Percentiles rank a stretch among this genome's conserved stretches.
phyloP scores from a whole-genome alignment of 2,329 filamentous ascomycete genomes.

The Diaporthe helianthi region DNA sequence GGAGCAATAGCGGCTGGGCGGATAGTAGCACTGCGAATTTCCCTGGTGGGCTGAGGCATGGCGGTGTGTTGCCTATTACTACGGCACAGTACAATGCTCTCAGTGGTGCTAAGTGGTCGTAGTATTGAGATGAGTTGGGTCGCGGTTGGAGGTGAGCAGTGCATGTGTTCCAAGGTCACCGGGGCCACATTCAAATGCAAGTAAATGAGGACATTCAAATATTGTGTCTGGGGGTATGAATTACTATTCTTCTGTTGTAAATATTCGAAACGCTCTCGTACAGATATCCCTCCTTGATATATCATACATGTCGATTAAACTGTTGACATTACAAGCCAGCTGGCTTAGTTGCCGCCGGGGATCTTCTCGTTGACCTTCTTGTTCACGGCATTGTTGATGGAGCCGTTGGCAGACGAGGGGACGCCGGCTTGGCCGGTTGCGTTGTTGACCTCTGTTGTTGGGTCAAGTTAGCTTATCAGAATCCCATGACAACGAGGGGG shows the following conservation, averaged over 20 bases:
- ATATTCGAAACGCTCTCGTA: slow-evolving; percentile 7
- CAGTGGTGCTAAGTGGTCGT: slow-evolving; percentile 37
- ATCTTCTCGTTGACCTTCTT: slow-evolving; percentile 37
- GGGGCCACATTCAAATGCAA: not conserved
- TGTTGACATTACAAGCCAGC: not conserved
- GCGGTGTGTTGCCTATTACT: slow-evolving; percentile 57
- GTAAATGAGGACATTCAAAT: no score
- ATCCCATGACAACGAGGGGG: no score
- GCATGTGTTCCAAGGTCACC: not conserved
- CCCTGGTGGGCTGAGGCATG: slow-evolving; percentile 58
- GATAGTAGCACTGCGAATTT: slow-evolving; percentile 51
- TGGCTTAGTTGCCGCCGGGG: slow-evolving; percentile 36
- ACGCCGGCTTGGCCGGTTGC: slow-evolving; percentile 34
- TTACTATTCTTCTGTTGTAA: not conserved
- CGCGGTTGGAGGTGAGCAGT: not conserved
- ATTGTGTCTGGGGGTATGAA: not conserved
- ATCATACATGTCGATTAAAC: not conserved
- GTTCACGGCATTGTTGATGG: slow-evolving; percentile 34
- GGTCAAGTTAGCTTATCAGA: not conserved
- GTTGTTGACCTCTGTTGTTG: slow-evolving; percentile 33
- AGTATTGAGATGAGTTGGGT: slow-evolving; percentile 45
- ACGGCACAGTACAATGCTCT: slow-evolving; percentile 51
- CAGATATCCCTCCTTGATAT: not conserved
- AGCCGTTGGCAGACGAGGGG: slow-evolving; percentile 29
- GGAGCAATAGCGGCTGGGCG: slow-evolving; percentile 52